phyloP scores from a whole-genome alignment of 805 yeast genomes.

The Ogataea paraovalis region DNA sequence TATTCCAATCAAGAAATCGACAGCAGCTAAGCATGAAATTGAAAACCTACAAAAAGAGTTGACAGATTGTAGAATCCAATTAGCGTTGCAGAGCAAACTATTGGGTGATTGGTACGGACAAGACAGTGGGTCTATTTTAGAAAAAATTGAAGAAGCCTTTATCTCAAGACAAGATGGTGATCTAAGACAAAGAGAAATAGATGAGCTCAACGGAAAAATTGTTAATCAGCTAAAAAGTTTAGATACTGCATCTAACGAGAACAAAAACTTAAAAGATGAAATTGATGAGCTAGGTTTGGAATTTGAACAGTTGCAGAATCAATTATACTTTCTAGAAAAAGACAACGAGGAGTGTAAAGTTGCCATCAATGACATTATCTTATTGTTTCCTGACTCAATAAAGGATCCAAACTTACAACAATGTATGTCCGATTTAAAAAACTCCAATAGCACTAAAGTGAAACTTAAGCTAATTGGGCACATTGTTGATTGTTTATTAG shows the following conservation, averaged over 20 bases:
- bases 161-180: background rate
- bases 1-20: conserved; percentile 6
- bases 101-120: conserved; percentile 21
- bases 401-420: background rate
- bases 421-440: background rate
- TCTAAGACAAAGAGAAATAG: background rate
- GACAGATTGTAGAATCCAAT: conserved; percentile 32
- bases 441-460: conserved; percentile 4
- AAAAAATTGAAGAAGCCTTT: conserved; percentile 14
- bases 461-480: conserved; percentile 6
- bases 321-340: conserved; percentile 12
- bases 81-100: conserved; percentile 30
- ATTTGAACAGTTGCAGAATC: conserved; percentile 16
- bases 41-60: conserved; percentile 28
- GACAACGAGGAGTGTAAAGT: conserved; percentile 17
- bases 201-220: background rate
- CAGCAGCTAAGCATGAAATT: conserved; percentile 18
- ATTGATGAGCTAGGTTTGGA: conserved; percentile 11
- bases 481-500: background rate
- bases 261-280: conserved; percentile 9
- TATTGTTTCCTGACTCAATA: conserved; percentile 2
- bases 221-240: background rate
- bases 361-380: conserved; percentile 9
- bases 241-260: conserved; percentile 10
- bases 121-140: conserved; percentile 12